These are phyloP conservation scores for Geotrichum aggregatum DNA, from an alignment of 1,139 yeast genomes.

Conservation along the genomic window DNA sequence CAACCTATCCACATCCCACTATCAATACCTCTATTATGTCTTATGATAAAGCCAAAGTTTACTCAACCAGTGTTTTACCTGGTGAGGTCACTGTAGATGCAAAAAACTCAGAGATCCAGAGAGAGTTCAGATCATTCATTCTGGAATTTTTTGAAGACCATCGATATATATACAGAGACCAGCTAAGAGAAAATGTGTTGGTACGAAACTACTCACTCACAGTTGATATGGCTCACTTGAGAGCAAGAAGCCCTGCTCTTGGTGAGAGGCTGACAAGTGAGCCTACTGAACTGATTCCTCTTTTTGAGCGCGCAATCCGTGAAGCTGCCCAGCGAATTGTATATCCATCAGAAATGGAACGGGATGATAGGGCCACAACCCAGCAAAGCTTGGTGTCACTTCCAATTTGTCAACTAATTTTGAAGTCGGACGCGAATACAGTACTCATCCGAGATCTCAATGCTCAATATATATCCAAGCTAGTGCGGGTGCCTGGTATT, in stretches of 20 bases:
- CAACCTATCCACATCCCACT: not conserved
- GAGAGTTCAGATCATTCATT: slow-evolving; percentile 76
- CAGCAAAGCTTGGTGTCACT: slow-evolving; percentile 38
- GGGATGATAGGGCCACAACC: slow-evolving; percentile 23
- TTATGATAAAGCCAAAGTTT: slow-evolving; percentile 77
- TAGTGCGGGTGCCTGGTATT: slow-evolving; percentile 89
- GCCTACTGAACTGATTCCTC: slow-evolving; percentile 83
- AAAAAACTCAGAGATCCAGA: slow-evolving; percentile 69
- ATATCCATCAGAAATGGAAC: slow-evolving; percentile 43
- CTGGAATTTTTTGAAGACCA: slow-evolving; percentile 81
- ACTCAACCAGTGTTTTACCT: slow-evolving; percentile 80
- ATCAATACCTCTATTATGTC: slow-evolving; percentile 35
- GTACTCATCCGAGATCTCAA: slow-evolving; percentile 77
- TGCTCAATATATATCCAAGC: slow-evolving; percentile 82
- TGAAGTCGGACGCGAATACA: slow-evolving; percentile 68
- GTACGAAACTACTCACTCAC: slow-evolving; percentile 68
- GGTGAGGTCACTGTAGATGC: slow-evolving; percentile 69
- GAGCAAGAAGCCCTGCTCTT: slow-evolving; percentile 82
- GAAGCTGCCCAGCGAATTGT: slow-evolving; percentile 84
- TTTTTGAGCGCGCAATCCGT: slow-evolving; percentile 85
- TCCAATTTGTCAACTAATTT: slow-evolving; percentile 78
- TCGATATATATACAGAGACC: slow-evolving; percentile 85
- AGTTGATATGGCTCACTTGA: slow-evolving; percentile 80
- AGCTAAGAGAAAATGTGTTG: slow-evolving; percentile 78
- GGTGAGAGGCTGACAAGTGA: slow-evolving; percentile 80